Conservation (phyloP, 768 basidiomycete genomes). For the Trametes maxima region DNA sequence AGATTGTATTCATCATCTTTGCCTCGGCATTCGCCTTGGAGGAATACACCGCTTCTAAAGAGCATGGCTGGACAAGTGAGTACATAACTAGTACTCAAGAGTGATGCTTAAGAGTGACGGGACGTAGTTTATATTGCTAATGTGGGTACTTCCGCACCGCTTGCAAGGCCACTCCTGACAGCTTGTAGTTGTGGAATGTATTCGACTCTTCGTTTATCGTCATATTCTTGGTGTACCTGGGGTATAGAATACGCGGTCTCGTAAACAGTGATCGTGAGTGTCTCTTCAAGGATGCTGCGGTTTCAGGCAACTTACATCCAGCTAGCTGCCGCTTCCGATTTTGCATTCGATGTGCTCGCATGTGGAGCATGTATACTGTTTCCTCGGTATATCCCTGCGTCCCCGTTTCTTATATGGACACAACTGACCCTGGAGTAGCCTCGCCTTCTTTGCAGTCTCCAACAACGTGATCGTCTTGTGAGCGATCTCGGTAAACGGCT, state of each 20-base stretch:
- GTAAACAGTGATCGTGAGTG: conserved; percentile 50
- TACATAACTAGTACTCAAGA: conserved; percentile 12
- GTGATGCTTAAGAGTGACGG: not conserved
- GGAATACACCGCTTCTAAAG: conserved; percentile 85
- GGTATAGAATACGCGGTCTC: conserved; percentile 66
- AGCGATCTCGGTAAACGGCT: conserved; percentile 29
- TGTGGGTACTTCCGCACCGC: conserved; percentile 39
- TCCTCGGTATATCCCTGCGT: conserved; percentile 56
- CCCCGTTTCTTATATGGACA: not conserved
- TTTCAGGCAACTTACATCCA: conserved; percentile 3
- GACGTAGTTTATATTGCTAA: conserved; percentile 78
- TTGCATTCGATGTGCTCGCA: conserved; percentile 82
- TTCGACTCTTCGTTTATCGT: conserved; percentile 79
- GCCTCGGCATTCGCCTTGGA: conserved; percentile 78
- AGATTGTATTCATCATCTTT: conserved; percentile 74
- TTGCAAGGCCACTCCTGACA: not conserved
- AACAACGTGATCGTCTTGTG: conserved; percentile 82
- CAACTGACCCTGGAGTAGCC: conserved; percentile 35
- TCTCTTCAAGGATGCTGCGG: not conserved
- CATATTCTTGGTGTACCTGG: conserved; percentile 69
- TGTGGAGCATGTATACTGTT: conserved; percentile 87
- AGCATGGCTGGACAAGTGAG: conserved; percentile 88
- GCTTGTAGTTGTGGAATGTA: conserved; percentile 80
- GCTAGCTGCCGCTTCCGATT: conserved; percentile 51
- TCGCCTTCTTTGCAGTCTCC: conserved; percentile 80